Evolutionary conservation across 2,329 filamentous ascomycete genomes (phyloP).

Genomic region (Orbilia brochopaga): DNA sequence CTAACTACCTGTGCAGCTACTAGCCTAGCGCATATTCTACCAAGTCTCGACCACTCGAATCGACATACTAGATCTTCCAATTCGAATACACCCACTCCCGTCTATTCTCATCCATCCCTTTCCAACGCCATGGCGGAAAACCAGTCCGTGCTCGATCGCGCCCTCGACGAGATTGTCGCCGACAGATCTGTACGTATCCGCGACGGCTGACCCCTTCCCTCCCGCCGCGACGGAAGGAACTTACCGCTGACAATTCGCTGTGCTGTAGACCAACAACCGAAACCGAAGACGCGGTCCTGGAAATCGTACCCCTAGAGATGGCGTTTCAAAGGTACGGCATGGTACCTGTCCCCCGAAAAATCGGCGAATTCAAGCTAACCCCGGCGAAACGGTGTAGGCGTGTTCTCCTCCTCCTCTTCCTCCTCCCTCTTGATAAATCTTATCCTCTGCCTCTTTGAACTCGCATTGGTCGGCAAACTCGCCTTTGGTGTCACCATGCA

Average conservation of each 20-base stretch:
- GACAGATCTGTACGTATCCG: slow-evolving; percentile 48
- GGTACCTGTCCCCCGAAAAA: background rate
- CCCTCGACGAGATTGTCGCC: slow-evolving; percentile 50
- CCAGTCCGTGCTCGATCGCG: slow-evolving; percentile 47
- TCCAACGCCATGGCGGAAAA: slow-evolving; percentile 36
- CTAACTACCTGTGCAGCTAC: background rate
- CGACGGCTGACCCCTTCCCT: background rate
- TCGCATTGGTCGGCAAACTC: slow-evolving; percentile 48
- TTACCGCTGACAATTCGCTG: background rate
- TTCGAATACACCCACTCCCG: background rate
- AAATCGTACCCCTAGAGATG: slow-evolving; percentile 50
- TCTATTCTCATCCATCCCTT: background rate
- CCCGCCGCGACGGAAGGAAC: background rate
- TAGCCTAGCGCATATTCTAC: slow-evolving; percentile 2
- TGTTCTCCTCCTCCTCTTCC: slow-evolving; percentile 48
- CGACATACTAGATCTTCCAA: background rate
- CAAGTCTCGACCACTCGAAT: background rate
- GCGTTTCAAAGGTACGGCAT: slow-evolving; percentile 48
- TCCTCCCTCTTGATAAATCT: slow-evolving; percentile 45
- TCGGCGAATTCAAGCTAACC: slow-evolving; percentile 25
- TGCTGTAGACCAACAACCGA: slow-evolving; percentile 42
- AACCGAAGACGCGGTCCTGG: slow-evolving; percentile 48
- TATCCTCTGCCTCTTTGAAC: slow-evolving; percentile 40
- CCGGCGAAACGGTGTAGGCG: slow-evolving; percentile 26
- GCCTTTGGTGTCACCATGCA: slow-evolving; percentile 27